phyloP scores from a whole-genome alignment of 306 rosid genomes.

The Parietaria judaica region DNA sequence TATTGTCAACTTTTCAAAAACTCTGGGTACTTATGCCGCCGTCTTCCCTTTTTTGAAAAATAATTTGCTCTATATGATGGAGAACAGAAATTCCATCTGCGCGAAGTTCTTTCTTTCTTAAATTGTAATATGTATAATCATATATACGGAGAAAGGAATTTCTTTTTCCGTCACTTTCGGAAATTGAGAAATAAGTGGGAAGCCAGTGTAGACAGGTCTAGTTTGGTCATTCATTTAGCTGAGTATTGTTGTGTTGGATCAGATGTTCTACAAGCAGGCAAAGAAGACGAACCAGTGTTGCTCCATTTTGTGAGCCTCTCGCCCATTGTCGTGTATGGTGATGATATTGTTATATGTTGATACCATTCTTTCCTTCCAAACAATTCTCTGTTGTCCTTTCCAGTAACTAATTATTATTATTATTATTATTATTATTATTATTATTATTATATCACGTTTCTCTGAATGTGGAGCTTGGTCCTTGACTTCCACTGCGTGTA shows the following conservation, averaged over 20 bases:
- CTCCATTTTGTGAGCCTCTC: conserved; percentile 57
- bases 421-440: no score
- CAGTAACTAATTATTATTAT: conserved; percentile 18
- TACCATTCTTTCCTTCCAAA: conserved; percentile 44
- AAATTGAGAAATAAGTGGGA: no score
- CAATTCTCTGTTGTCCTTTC: conserved; percentile 25
- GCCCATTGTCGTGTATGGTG: conserved; percentile 6
- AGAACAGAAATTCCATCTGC: no score
- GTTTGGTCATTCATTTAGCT: background rate
- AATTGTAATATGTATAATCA: no score
- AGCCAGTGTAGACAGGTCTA: no score
- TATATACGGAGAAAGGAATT: no score
- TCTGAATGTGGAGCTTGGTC: background rate
- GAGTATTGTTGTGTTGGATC: conserved; percentile 35
- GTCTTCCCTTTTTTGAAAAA: no score
- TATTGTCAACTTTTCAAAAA: no score
- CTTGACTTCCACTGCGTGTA: conserved; percentile 10
- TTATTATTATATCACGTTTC: conserved; percentile 15
- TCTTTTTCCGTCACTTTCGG: no score
- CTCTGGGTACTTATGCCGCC: no score
- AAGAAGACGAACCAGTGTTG: conserved; percentile 90
- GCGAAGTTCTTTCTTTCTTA: no score
- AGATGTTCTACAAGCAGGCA: conserved; percentile 99
- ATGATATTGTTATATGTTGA: conserved; percentile 36
- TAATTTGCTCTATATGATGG: no score